A percentile compares a stretch with the other conserved stretches of the same genome.
Conservation (phyloP, 163 green algal species). For the Chloroidium sp. region DNA sequence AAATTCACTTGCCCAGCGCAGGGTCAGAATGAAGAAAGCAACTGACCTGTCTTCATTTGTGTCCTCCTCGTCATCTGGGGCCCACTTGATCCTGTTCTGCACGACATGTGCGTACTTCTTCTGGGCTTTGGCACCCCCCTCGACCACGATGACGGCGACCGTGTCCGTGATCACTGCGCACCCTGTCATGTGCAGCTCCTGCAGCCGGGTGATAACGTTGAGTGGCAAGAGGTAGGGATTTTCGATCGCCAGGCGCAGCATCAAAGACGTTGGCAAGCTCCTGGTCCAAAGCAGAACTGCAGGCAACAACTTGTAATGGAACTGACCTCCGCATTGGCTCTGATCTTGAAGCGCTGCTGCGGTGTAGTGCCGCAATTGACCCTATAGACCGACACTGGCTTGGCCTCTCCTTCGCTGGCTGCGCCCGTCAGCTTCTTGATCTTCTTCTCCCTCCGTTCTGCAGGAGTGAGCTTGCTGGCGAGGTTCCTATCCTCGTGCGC, state of each 20-base stretch:
- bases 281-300: neutral
- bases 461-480: constrained; percentile 87
- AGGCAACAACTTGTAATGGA: neutral
- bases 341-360: constrained; percentile 86
- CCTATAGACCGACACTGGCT: constrained; percentile 16
- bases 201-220: constrained; percentile 5
- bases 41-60: neutral
- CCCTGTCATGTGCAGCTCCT: constrained; percentile 86
- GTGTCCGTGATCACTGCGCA: constrained; percentile 32
- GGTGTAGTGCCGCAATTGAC: constrained; percentile 40
- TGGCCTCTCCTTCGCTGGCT: constrained; percentile 12
- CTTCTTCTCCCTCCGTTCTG: constrained; percentile 84
- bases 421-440: constrained; percentile 62
- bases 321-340: constrained; percentile 74
- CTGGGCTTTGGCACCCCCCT: constrained; percentile 55
- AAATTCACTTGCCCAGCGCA: neutral
- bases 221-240: neutral
- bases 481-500: constrained; percentile 96
- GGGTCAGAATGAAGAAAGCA: neutral
- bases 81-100: constrained; percentile 88
- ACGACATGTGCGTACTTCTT: constrained; percentile 86
- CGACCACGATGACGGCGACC: constrained; percentile 75
- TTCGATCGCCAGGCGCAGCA: neutral
- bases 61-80: constrained; percentile 33
- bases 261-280: neutral